These are phyloP conservation scores for Candida stauntonica DNA, from an alignment of 805 yeast species.

Conservation along the genomic window DNA sequence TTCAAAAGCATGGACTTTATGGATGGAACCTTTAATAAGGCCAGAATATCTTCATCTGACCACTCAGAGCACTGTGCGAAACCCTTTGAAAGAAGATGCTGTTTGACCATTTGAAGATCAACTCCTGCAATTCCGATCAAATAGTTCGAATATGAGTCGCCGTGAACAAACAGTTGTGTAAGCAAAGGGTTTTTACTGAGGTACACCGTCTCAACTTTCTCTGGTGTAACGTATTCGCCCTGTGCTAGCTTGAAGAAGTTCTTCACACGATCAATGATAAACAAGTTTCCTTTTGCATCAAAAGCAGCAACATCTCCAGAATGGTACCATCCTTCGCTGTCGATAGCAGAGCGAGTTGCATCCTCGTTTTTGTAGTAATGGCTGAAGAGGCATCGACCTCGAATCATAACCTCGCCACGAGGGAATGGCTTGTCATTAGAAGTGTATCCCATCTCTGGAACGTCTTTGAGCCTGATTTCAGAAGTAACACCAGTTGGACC, in stretches of 20 bases:
- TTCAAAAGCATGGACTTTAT: slow-evolving; percentile 7
- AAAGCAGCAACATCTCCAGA: slow-evolving; percentile 53
- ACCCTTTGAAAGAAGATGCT: not conserved
- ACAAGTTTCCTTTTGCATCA: slow-evolving; percentile 42
- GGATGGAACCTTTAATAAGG: slow-evolving; percentile 8
- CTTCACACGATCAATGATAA: slow-evolving; percentile 59
- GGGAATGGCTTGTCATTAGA: slow-evolving; percentile 34
- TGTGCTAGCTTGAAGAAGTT: slow-evolving; percentile 57
- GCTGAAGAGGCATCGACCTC: slow-evolving; percentile 47
- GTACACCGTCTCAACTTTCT: slow-evolving; percentile 56
- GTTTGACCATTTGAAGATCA: slow-evolving; percentile 32
- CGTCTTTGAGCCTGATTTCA: slow-evolving; percentile 49
- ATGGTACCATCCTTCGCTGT: slow-evolving; percentile 48
- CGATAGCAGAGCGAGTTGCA: slow-evolving; percentile 30
- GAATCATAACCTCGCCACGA: slow-evolving; percentile 47
- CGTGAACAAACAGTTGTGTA: slow-evolving; percentile 49
- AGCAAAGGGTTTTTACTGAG: slow-evolving; percentile 37
- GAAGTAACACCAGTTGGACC: slow-evolving; percentile 45
- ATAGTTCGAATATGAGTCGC: slow-evolving; percentile 45
- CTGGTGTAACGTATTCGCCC: slow-evolving; percentile 59
- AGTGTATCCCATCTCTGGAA: slow-evolving; percentile 53
- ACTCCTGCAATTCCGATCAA: slow-evolving; percentile 54
- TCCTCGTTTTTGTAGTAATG: slow-evolving; percentile 23
- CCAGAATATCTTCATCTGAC: slow-evolving; percentile 11
- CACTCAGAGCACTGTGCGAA: slow-evolving; percentile 3